These are phyloP conservation scores for Aspergillus eucalypticola DNA, from an alignment of 2,329 filamentous ascomycete genomes.

Conservation along the genomic window DNA sequence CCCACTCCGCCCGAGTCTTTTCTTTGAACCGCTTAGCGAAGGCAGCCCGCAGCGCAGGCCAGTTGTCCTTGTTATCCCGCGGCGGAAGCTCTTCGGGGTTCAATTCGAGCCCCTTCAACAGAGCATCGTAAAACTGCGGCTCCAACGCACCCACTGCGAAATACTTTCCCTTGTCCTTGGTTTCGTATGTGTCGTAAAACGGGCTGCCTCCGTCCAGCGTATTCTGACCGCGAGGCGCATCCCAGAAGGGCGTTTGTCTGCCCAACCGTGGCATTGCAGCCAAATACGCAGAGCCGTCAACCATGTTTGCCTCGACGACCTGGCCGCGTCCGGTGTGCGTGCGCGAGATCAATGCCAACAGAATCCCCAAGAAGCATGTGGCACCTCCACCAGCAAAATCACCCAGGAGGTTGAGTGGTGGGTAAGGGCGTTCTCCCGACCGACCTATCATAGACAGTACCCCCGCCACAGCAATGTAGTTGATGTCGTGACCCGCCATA, in stretches of 20 bases:
- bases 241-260: constrained; percentile 64
- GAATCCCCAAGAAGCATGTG: constrained; percentile 75
- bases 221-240: constrained; percentile 69
- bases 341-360: constrained; percentile 74
- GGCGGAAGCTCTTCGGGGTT: constrained; percentile 46
- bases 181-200: constrained; percentile 88
- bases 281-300: constrained; percentile 80
- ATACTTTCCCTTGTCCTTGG: constrained; percentile 68
- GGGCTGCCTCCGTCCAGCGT: constrained; percentile 80
- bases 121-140: constrained; percentile 73
- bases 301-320: constrained; percentile 95
- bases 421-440: constrained; percentile 66
- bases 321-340: constrained; percentile 69
- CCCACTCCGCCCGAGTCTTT: constrained; percentile 78
- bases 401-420: constrained; percentile 80
- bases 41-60: constrained; percentile 64
- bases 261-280: constrained; percentile 73
- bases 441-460: constrained; percentile 75
- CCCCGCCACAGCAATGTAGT: constrained; percentile 88
- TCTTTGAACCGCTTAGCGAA: constrained; percentile 66
- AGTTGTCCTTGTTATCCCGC: constrained; percentile 62
- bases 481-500: constrained; percentile 96
- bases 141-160: constrained; percentile 91
- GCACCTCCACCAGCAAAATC: constrained; percentile 92
- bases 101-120: constrained; percentile 69